Percentiles rank a stretch among this genome's conserved stretches.
Conservation (phyloP, 1,139 yeast genomes). For the Blastobotrys elegans region DNA sequence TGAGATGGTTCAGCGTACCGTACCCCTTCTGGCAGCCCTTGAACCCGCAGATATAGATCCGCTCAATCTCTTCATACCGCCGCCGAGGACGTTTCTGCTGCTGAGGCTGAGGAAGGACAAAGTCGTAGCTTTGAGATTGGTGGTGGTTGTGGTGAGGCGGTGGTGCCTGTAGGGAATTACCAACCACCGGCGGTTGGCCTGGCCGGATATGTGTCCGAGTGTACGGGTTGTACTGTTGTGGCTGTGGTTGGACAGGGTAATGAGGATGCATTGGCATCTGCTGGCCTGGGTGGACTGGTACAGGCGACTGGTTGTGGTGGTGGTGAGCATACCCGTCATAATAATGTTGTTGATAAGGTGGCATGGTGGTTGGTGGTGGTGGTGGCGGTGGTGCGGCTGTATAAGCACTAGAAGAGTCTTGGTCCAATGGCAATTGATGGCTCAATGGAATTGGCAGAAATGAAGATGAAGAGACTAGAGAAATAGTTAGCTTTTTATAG, state of each 20-base stretch:
- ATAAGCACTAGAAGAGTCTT: background rate
- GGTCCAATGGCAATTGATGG: constrained; percentile 5
- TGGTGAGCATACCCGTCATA: background rate
- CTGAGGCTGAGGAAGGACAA: constrained; percentile 22
- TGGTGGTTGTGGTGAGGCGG: background rate
- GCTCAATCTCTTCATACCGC: constrained; percentile 62
- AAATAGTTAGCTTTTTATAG: background rate
- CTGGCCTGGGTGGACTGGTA: background rate
- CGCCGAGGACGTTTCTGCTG: constrained; percentile 49
- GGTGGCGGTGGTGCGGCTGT: background rate
- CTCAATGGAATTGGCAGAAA: background rate
- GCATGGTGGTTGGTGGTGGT: background rate
- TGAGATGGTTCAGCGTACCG: constrained; percentile 72
- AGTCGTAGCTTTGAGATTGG: constrained; percentile 20
- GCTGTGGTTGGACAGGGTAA: constrained; percentile 1
- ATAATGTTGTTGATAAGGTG: background rate
- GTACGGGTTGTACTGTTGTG: no score
- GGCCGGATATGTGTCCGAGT: no score
- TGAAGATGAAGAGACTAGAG: no score
- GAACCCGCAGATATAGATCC: constrained; percentile 58
- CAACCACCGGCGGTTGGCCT: constrained; percentile 1
- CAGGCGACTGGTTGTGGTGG: background rate
- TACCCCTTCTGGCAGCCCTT: constrained; percentile 64
- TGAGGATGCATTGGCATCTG: background rate
- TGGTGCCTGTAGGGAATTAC: background rate